These are phyloP conservation scores for Thraustotheca clavata DNA, from an alignment of 352 stramenopile genomes.

Conservation along the genomic window DNA sequence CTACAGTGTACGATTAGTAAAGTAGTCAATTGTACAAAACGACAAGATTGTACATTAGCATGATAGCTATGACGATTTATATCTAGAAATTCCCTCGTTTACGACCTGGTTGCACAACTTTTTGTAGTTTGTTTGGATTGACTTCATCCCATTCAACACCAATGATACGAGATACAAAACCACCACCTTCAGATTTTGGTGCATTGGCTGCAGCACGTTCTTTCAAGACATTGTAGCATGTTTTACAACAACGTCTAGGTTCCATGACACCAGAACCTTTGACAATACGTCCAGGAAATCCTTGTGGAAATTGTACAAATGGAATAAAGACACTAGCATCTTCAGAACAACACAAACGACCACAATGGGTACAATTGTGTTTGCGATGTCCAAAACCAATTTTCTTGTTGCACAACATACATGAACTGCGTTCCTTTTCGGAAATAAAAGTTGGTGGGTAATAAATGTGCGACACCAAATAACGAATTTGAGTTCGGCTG, in stretches of 20 bases:
- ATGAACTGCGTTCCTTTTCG: conserved; percentile 71
- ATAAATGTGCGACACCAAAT: conserved; percentile 77
- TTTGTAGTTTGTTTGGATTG: conserved; percentile 78
- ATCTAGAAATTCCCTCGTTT: conserved; percentile 23
- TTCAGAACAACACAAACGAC: conserved; percentile 62
- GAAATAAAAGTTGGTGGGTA: conserved; percentile 83
- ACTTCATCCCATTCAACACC: conserved; percentile 85
- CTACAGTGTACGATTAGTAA: too few relatives aligned
- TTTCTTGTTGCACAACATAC: conserved; percentile 83
- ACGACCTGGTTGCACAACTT: conserved; percentile 35
- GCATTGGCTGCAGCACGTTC: conserved; percentile 33
- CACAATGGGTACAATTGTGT: conserved; percentile 82
- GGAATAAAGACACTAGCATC: conserved; percentile 54
- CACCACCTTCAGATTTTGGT: conserved; percentile 30
- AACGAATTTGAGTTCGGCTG: conserved; percentile 54
- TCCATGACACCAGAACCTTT: conserved; percentile 55
- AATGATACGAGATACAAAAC: conserved; percentile 73
- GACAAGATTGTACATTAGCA: too few relatives aligned
- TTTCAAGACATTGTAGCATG: conserved; percentile 78
- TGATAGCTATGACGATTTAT: too few relatives aligned
- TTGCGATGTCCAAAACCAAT: conserved; percentile 81
- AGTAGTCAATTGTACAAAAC: too few relatives aligned
- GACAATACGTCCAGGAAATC: conserved; percentile 64
- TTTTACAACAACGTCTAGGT: conserved; percentile 77
- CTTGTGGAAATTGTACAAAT: conserved; percentile 78